Percentiles rank a stretch among this genome's conserved stretches.
These are phyloP conservation scores for Cryptococcus sp. DNA, from an alignment of 1,284 basidiomycete genomes.

Conservation along the genomic window DNA sequence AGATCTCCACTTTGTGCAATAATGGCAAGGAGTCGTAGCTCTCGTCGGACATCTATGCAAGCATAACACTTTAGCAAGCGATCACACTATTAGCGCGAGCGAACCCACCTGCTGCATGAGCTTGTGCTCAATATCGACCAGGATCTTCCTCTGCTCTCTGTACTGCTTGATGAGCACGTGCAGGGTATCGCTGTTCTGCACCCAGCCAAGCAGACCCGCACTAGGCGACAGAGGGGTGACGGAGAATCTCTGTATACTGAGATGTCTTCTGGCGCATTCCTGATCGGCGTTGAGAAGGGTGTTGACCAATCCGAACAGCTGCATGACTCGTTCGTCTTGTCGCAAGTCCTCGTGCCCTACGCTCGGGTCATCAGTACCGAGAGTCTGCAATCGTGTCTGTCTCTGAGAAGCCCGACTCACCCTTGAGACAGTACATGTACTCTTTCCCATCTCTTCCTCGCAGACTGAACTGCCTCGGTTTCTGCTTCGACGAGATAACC, in stretches of 20 bases:
- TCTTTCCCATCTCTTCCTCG: constrained; percentile 91
- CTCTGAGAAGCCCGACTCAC: constrained; percentile 51
- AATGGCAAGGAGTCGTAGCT: constrained; percentile 88
- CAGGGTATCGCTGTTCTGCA: constrained; percentile 95
- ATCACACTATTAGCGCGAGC: neutral
- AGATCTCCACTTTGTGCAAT: constrained; percentile 98
- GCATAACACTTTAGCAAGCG: neutral
- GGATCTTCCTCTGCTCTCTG: constrained; percentile 89
- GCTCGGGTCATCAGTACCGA: neutral
- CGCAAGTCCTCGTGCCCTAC: constrained; percentile 96
- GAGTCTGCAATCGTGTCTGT: neutral
- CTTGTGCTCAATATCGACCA: constrained; percentile 97
- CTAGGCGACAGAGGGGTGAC: constrained; percentile 96
- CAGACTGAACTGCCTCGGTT: constrained; percentile 85
- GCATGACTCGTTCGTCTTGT: constrained; percentile 99
- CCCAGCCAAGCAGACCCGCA: constrained; percentile 93
- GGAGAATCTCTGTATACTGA: constrained; percentile 91
- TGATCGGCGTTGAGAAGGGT: constrained; percentile 90
- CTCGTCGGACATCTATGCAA: constrained; percentile 90
- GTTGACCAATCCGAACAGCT: constrained; percentile 96
- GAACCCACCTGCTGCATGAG: constrained; percentile 85
- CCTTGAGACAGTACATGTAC: constrained; percentile 92
- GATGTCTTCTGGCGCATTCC: constrained; percentile 91
- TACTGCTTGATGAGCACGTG: constrained; percentile 97
- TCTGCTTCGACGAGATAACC: constrained; percentile 98